Conservation (phyloP, 179 eudicot species). For the Kewa caespitosa region DNA sequence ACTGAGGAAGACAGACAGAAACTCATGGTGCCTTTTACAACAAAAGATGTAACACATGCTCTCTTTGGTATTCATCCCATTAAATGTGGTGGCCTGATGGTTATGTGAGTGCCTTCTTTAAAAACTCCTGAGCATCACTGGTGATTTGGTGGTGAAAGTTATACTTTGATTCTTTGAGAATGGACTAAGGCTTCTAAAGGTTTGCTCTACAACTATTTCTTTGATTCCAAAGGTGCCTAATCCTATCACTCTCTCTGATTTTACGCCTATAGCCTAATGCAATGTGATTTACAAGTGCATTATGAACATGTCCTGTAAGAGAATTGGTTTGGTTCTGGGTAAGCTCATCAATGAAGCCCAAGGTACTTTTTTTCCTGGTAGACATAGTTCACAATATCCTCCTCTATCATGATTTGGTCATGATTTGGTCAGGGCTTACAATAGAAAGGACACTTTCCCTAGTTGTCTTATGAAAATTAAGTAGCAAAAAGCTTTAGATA, state of each 20-base stretch:
- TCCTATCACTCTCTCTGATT: not conserved
- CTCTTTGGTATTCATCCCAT: not conserved
- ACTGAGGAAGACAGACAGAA: not conserved
- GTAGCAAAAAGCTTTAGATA: not conserved
- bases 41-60: not conserved
- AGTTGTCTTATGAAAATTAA: not conserved
- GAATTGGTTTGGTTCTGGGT: not conserved
- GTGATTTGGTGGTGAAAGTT: not conserved
- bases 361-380: not conserved
- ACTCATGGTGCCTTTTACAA: not conserved
- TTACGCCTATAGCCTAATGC: not conserved
- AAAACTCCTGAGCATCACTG: not conserved
- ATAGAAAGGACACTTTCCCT: not conserved
- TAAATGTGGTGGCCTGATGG: not conserved
- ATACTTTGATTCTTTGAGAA: not conserved
- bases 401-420: too few species aligned
- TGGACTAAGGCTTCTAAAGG: not conserved
- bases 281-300: not conserved
- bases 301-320: not conserved
- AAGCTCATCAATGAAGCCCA: not conserved
- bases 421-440: not conserved
- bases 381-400: not conserved
- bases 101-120: not conserved
- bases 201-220: not conserved
- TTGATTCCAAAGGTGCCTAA: not conserved